A percentile compares a stretch with the other conserved stretches of the same genome.
Conservation (phyloP, 2,329 filamentous ascomycete genomes). For the Aspergillus flavus region DNA sequence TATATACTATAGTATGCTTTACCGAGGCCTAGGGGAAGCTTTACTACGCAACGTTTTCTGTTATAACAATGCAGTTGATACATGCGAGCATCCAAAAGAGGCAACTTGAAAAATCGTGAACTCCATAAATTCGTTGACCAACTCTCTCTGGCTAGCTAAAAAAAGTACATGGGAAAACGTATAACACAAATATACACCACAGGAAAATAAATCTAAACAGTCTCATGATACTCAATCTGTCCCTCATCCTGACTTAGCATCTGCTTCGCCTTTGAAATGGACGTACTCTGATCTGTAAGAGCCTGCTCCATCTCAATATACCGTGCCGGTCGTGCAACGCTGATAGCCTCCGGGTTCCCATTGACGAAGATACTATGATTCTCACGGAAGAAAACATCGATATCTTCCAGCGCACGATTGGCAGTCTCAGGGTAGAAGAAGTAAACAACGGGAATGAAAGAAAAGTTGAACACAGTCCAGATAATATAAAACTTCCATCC, state of each 20-base stretch:
- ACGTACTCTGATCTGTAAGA: slow-evolving; percentile 4
- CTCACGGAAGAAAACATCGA: slow-evolving; percentile 34
- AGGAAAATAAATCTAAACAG: background rate
- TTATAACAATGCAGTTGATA: no score
- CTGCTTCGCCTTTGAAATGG: background rate
- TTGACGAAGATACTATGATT: slow-evolving; percentile 12
- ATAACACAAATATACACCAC: background rate
- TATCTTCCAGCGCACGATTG: slow-evolving; percentile 34
- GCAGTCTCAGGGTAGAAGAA: slow-evolving; percentile 37
- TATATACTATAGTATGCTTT: no score
- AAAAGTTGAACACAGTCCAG: slow-evolving; percentile 29
- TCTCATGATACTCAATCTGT: slow-evolving; percentile 3
- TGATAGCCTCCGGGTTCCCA: slow-evolving; percentile 10
- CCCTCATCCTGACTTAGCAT: background rate
- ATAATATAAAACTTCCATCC: slow-evolving; percentile 36
- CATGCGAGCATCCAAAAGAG: background rate
- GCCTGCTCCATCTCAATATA: slow-evolving; percentile 18
- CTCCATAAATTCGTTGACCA: background rate
- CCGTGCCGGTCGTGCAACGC: slow-evolving; percentile 4
- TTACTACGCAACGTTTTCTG: no score
- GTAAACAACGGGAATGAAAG: slow-evolving; percentile 33
- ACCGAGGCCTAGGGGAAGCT: no score
- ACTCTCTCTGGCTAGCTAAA: background rate
- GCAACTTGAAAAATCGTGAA: background rate
- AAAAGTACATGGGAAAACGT: background rate